phyloP scores from a whole-genome alignment of 805 yeast species.

The Starmerella stigmatis region DNA sequence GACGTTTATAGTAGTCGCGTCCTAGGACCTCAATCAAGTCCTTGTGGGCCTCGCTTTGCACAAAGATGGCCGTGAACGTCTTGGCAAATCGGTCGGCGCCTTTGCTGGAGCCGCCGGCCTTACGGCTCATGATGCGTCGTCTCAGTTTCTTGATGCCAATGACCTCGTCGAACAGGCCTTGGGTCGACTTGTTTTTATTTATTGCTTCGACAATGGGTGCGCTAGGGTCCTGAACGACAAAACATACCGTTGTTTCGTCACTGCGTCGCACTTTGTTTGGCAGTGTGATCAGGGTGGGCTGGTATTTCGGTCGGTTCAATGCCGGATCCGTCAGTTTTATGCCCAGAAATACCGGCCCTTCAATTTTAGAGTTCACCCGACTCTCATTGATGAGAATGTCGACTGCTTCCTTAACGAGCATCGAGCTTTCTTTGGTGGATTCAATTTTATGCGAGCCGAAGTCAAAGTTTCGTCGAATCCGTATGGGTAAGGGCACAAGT shows the following conservation, averaged over 20 bases:
- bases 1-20: slow-evolving; percentile 20
- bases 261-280: slow-evolving; percentile 21
- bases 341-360: slow-evolving; percentile 23
- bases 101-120: slow-evolving; percentile 18
- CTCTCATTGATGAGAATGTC: slow-evolving; percentile 19
- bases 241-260: slow-evolving; percentile 21
- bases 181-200: neutral
- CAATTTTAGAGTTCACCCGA: slow-evolving; percentile 13
- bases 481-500: too few species aligned
- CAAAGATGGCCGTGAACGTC: slow-evolving; percentile 20
- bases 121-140: slow-evolving; percentile 20
- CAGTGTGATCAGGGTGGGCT: slow-evolving; percentile 21
- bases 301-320: slow-evolving; percentile 13
- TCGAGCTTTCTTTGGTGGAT: too few species aligned
- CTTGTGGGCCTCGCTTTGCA: slow-evolving; percentile 22
- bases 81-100: slow-evolving; percentile 20
- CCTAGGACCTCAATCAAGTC: slow-evolving; percentile 24
- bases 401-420: slow-evolving; percentile 6
- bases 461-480: neutral
- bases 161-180: slow-evolving; percentile 23
- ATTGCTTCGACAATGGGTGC: slow-evolving; percentile 9
- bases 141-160: slow-evolving; percentile 26
- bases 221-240: slow-evolving; percentile 25
- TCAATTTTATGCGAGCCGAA: too few species aligned
- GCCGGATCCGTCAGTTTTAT: slow-evolving; percentile 16